These are phyloP conservation scores for Calonectria pseudoreteaudii DNA, from an alignment of 2,329 filamentous ascomycete genomes.

Conservation along the genomic window DNA sequence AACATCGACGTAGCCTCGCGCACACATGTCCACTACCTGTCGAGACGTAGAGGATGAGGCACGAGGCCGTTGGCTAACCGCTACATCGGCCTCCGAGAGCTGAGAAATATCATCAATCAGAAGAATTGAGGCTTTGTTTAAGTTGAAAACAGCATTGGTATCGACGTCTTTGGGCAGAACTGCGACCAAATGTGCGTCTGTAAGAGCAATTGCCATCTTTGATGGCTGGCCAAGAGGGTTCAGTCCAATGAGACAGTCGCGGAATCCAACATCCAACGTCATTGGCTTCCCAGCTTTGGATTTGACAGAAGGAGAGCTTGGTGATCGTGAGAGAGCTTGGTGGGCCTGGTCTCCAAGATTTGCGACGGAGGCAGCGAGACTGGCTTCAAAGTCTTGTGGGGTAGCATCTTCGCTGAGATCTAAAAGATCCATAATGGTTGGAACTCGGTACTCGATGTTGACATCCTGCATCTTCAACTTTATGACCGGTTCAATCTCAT, in stretches of 20 bases:
- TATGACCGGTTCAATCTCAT: slow-evolving; percentile 92
- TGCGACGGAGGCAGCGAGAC: slow-evolving; percentile 83
- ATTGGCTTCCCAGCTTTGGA: slow-evolving; percentile 64
- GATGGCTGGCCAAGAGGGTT: slow-evolving; percentile 82
- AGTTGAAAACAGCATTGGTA: slow-evolving; percentile 72
- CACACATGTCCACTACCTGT: slow-evolving; percentile 68
- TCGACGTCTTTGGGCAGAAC: slow-evolving; percentile 73
- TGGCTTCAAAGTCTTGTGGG: slow-evolving; percentile 78
- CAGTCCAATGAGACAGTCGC: slow-evolving; percentile 85
- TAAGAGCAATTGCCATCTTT: slow-evolving; percentile 83
- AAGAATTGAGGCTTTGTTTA: slow-evolving; percentile 86
- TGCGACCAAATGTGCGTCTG: slow-evolving; percentile 79
- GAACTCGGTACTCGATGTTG: slow-evolving; percentile 88
- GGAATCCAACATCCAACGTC: slow-evolving; percentile 79
- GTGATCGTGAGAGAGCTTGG: slow-evolving; percentile 53
- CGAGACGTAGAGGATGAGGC: slow-evolving; percentile 54
- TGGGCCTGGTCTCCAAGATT: slow-evolving; percentile 77
- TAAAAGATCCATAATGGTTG: slow-evolving; percentile 83
- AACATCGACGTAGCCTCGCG: slow-evolving; percentile 84
- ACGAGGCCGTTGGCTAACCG: slow-evolving; percentile 38
- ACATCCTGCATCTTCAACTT: slow-evolving; percentile 90
- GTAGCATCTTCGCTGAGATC: slow-evolving; percentile 75
- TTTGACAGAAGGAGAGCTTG: slow-evolving; percentile 40
- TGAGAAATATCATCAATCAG: slow-evolving; percentile 79
- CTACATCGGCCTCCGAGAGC: slow-evolving; percentile 24